A percentile compares a stretch with the other conserved stretches of the same genome.
Evolutionary conservation across 495 filamentous ascomycete genomes (phyloP).

Genomic region (Trichoderma reesei): DNA sequence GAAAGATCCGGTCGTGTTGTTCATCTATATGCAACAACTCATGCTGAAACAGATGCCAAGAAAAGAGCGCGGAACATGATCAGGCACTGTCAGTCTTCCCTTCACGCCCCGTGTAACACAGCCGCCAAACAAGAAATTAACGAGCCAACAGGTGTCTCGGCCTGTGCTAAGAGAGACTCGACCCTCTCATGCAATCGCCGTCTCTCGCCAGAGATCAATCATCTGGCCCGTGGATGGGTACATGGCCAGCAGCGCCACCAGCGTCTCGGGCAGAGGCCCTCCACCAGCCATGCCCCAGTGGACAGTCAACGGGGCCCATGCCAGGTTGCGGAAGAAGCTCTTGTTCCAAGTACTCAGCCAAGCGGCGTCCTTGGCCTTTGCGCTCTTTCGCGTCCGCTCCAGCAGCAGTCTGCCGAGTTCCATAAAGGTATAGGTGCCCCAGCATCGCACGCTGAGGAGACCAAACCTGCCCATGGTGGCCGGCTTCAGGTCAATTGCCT

Average conservation of each 20-base stretch:
- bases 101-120: neutral
- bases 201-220: conserved; percentile 50
- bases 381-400: conserved; percentile 28
- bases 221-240: conserved; percentile 60
- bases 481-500: conserved; percentile 51
- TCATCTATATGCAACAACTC: neutral
- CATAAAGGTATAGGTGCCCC: conserved; percentile 67
- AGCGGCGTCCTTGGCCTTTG: conserved; percentile 31
- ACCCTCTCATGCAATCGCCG: too few species aligned
- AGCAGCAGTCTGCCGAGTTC: conserved; percentile 59
- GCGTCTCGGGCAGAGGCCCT: conserved; percentile 49
- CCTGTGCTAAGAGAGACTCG: too few species aligned
- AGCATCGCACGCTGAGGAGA: conserved; percentile 69
- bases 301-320: conserved; percentile 51
- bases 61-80: neutral
- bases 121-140: neutral
- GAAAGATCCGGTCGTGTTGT: neutral
- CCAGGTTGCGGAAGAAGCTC: conserved; percentile 38
- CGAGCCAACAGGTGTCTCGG: neutral
- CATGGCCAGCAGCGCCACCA: conserved; percentile 54
- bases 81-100: neutral
- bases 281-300: conserved; percentile 69
- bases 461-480: conserved; percentile 45
- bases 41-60: neutral
- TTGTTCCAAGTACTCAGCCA: conserved; percentile 36